Evolutionary conservation across 257 asterid species (phyloP), one percentile per base, ranked within the genome.

Genomic region (Plantago major): DNA sequence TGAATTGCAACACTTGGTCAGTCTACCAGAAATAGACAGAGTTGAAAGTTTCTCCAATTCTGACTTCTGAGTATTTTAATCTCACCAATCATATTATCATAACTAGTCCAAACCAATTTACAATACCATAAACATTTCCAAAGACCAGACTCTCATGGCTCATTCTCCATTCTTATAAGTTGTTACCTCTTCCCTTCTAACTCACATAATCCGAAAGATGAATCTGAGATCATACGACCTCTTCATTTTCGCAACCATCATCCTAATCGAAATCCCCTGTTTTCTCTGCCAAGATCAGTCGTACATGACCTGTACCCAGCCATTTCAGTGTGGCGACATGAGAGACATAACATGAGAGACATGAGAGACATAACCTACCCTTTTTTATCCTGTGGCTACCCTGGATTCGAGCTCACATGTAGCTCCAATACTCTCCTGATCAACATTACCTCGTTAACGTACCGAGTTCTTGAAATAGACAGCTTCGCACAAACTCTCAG

Each of bases 361-460:
- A 1, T 42, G 26, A 17, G 28, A 17, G 17, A 42, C 63, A 6
- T 58, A 4, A 42, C 11, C 37, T 73, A 68, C 46, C 82, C 84
- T 10, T 76, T 78, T 68, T 46, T 53, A 47, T 37, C 63, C 69
- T 78, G 82, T 42, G 82, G 84, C 9, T 71, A 58, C 18, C 83
- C 83, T 8, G 79, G 63, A n/a, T 77, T 74, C 66, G 42, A 38
- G 6, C 69, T 77, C 37, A 66, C 59, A 3, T 79, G 85, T 71
- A 63, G 12, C 1, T 14, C 28, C 53, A 46, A 63, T 22, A n/a
- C 46, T 46, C 58, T 81, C 16, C 71, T 67, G 59, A 51, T 74
- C 15, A 67, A 68, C 7, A 72, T 62, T 69, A 55, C 61, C n/a
- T 71, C 75, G 62, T 30, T 56, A 11, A 1, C 57, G 13, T 72